phyloP scores from a whole-genome alignment of 257 asterid species.

The Leptodermis oblonga region DNA sequence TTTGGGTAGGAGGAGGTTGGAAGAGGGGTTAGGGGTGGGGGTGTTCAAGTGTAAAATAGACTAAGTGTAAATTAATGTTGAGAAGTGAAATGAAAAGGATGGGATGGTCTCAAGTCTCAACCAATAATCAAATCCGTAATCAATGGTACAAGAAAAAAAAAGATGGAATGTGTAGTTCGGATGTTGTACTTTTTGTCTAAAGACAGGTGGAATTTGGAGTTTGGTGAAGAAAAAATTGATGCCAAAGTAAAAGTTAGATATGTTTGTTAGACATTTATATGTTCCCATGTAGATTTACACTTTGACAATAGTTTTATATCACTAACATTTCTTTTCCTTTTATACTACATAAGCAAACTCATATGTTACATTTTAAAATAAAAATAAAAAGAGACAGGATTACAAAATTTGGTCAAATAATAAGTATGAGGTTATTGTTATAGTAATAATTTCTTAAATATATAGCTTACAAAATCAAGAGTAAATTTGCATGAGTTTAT shows the following conservation, averaged over 20 bases:
- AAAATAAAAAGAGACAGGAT: too few relatives aligned
- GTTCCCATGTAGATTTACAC: too few relatives aligned
- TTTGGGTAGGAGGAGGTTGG: neutral
- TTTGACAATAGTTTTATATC: neutral
- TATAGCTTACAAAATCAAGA: too few relatives aligned
- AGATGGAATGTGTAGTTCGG: neutral
- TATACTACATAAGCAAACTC: too few relatives aligned
- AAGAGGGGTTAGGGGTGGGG: neutral
- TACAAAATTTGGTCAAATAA: too few relatives aligned
- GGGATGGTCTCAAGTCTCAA: neutral
- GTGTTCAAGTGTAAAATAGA: conserved; percentile 11
- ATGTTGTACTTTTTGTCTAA: conserved; percentile 12
- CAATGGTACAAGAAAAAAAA: conserved; percentile 14
- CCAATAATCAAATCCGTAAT: conserved; percentile 27
- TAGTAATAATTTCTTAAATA: too few relatives aligned
- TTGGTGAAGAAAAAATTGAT: conserved; percentile 14
- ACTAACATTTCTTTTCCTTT: too few relatives aligned
- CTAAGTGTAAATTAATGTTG: neutral
- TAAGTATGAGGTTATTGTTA: too few relatives aligned
- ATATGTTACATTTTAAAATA: too few relatives aligned
- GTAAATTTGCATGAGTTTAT: too few relatives aligned
- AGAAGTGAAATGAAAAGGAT: conserved; percentile 9
- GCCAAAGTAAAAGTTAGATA: conserved; percentile 5
- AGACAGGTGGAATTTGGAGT: conserved; percentile 8
- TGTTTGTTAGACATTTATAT: conserved; percentile 17